phyloP scores from a whole-genome alignment of 2,329 filamentous ascomycete species.

The Anthostomella pinea region DNA sequence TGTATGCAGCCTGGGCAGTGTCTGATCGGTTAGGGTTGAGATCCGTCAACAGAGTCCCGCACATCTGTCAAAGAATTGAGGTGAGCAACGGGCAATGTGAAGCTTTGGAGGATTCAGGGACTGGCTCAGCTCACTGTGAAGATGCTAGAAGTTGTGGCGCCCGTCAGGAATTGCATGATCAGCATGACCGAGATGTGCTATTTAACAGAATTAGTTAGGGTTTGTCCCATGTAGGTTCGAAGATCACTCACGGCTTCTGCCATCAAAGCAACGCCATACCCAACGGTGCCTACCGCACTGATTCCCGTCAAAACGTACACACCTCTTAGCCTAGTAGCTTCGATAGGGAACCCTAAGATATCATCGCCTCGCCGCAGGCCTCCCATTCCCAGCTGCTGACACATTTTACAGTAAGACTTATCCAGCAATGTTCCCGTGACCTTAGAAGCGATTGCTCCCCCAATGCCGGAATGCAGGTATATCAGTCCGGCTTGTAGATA shows the following conservation, averaged over 20 bases:
- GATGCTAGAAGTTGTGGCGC: conserved; percentile 10
- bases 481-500: conserved; percentile 14
- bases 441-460: conserved; percentile 2
- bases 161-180: conserved; percentile 14
- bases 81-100: background rate
- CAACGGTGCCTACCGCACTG: conserved; percentile 3
- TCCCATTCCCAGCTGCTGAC: background rate
- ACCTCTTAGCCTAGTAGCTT: conserved; percentile 1
- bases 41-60: conserved; percentile 25
- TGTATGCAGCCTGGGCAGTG: conserved; percentile 27
- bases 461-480: conserved; percentile 13
- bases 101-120: no score
- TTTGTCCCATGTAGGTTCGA: background rate
- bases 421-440: background rate
- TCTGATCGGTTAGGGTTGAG: conserved; percentile 23
- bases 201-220: background rate
- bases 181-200: conserved; percentile 12
- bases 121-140: conserved; percentile 7
- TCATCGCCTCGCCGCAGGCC: conserved; percentile 2
- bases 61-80: conserved; percentile 1
- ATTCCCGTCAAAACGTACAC: background rate
- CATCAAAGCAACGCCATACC: conserved; percentile 6
- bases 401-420: background rate
- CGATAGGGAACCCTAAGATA: conserved; percentile 6
- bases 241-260: background rate